Conservation (phyloP, 495 filamentous ascomycete species). For the Penicillium silybi region DNA sequence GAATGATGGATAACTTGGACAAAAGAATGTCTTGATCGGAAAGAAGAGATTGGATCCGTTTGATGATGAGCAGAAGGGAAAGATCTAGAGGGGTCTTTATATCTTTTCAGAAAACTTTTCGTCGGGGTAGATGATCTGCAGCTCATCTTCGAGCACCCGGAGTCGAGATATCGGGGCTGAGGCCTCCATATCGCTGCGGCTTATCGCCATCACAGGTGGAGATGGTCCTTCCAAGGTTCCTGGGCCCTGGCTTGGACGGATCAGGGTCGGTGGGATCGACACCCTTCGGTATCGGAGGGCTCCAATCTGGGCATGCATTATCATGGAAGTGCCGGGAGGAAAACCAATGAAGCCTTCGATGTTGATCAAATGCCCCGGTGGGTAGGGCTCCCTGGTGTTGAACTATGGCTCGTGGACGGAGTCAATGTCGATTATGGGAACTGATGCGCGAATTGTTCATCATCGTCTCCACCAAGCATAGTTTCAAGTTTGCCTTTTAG, state of each 20-base stretch:
- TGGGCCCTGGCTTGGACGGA: not conserved
- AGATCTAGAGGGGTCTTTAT: constrained; percentile 15
- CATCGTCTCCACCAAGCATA: not conserved
- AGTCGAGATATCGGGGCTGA: not conserved
- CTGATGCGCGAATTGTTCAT: constrained; percentile 2
- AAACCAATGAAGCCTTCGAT: not conserved
- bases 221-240: not conserved
- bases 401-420: not conserved
- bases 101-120: not conserved
- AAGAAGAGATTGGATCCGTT: constrained; percentile 9
- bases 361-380: constrained; percentile 1
- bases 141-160: not conserved
- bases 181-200: not conserved
- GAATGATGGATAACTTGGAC: not conserved
- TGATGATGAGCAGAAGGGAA: constrained; percentile 4
- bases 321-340: not conserved
- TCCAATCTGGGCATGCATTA: not conserved
- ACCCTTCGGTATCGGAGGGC: not conserved
- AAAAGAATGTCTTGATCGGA: not conserved
- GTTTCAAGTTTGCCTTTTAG: constrained; percentile 3
- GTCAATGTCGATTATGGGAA: not conserved
- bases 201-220: constrained; percentile 1
- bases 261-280: not conserved
- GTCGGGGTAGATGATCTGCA: not conserved
- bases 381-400: not conserved